phyloP scores from a whole-genome alignment of 768 basidiomycete genomes.

The Suillus occidentalis region DNA sequence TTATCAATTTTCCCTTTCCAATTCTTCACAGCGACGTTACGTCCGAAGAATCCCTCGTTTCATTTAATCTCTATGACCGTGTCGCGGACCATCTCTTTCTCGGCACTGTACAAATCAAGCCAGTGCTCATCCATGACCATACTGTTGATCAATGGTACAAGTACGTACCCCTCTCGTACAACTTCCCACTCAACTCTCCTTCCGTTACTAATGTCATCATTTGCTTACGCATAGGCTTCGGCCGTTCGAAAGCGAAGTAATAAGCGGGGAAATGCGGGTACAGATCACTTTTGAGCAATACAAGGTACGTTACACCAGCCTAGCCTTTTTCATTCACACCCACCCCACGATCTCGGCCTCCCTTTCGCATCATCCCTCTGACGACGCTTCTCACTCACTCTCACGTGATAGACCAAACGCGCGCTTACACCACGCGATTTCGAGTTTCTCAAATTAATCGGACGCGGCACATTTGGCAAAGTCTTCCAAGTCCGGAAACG shows the following conservation, averaged over 20 bases:
- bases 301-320: slow-evolving; percentile 59
- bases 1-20: slow-evolving; percentile 18
- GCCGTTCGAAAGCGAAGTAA: slow-evolving; percentile 75
- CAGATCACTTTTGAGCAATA: slow-evolving; percentile 92
- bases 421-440: slow-evolving; percentile 94
- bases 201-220: slow-evolving; percentile 17
- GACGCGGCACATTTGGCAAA: slow-evolving; percentile 95
- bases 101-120: slow-evolving; percentile 89
- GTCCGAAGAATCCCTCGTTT: slow-evolving; percentile 78
- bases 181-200: slow-evolving; percentile 14
- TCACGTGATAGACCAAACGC: slow-evolving; percentile 65
- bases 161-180: slow-evolving; percentile 48
- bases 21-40: slow-evolving; percentile 80
- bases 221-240: slow-evolving; percentile 50
- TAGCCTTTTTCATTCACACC: slow-evolving; percentile 24
- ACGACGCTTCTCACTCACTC: slow-evolving; percentile 20
- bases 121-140: slow-evolving; percentile 87
- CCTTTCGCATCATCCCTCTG: slow-evolving; percentile 23
- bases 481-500: slow-evolving; percentile 99
- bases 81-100: slow-evolving; percentile 84
- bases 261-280: slow-evolving; percentile 91
- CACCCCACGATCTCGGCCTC: slow-evolving; percentile 23
- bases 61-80: slow-evolving; percentile 91
- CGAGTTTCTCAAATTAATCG: slow-evolving; percentile 98
- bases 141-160: slow-evolving; percentile 98